Evolutionary conservation across 2,329 filamentous ascomycete genomes (phyloP), one percentile per base, ranked within the genome.

Genomic region (Diaporthe sp.): DNA sequence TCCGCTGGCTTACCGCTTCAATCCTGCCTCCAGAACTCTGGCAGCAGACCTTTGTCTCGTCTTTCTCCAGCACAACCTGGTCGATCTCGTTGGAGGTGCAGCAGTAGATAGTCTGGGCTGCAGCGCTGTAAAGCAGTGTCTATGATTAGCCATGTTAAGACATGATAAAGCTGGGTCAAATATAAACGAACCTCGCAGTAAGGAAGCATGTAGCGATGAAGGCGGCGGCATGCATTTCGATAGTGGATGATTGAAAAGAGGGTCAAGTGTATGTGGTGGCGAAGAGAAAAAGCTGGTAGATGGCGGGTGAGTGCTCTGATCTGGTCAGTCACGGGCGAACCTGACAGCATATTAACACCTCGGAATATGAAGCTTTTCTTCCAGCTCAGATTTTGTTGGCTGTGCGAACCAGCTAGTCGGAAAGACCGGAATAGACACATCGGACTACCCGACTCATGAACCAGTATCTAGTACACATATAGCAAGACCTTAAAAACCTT

Each of bases 101-200:
- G 62, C 62, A 68, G 46, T 68, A 53, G 28, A 68, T 68, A 1
- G 44, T 51, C 31, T 68, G 62, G 12, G 62, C 62, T 68, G 62
- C 62, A 46, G 44, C 44, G 28, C 62, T 68, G 31, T 51, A 37
- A 25, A 37, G 25, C 9, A 49, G 19, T 37, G 44, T 37, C 22
- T 51, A 19, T 67, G 25, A 7, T 51, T 67, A 67, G 44, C 44
- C 31, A 51, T 12, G 44, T 37, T 6, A 22, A 25, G 22, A 31
- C 9, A 13, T 25, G 6, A 25, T 37, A 46, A 37, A 6, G 3
- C 7, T n/a, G 22, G 44, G 44, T 25, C 6, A n/a, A 51, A 37
- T 13, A 17, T 25, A 17, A 25, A 39, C 62, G 22, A 25, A 68
- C 62, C 62, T 68, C 17, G 62, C 44, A 17, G 46, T 39, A 19